Percentiles rank a stretch among this genome's conserved stretches.
Conservation (phyloP, 306 rosid genomes). For the Cercis canadensis region DNA sequence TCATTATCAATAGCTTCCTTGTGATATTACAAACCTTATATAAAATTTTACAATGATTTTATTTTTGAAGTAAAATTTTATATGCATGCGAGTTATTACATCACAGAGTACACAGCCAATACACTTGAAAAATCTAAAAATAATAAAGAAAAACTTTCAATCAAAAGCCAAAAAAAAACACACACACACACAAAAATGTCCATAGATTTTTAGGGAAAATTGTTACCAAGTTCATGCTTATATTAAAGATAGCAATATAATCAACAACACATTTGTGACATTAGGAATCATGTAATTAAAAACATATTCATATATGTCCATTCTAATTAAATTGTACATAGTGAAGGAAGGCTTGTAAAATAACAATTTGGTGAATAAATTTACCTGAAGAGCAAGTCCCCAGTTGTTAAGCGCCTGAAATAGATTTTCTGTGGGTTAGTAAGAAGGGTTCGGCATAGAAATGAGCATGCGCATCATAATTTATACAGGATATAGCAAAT, state of each 20-base stretch:
- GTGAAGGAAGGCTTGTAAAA: constrained; percentile 16
- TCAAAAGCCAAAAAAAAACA: neutral
- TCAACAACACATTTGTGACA: neutral
- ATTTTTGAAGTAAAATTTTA: constrained; percentile 1
- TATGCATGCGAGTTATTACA: neutral
- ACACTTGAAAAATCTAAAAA: too few species aligned
- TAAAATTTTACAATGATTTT: neutral
- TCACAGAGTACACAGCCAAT: neutral
- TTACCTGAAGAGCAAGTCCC: constrained; percentile 99
- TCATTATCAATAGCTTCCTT: too few species aligned
- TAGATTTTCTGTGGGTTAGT: constrained; percentile 44
- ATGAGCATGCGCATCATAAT: constrained; percentile 28
- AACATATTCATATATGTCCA: too few species aligned
- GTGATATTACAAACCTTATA: neutral
- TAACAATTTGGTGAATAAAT: constrained; percentile 13
- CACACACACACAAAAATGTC: neutral
- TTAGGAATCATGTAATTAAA: too few species aligned
- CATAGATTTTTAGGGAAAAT: constrained; percentile 1
- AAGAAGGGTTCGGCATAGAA: constrained; percentile 25
- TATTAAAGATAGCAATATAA: constrained; percentile 7
- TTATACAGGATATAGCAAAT: constrained; percentile 16
- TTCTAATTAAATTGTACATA: neutral
- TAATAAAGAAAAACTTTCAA: neutral
- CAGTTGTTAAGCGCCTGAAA: constrained; percentile 98
- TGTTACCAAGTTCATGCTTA: neutral